Conservation (phyloP, 1,139 yeast genomes). For the Insectozyma bohioensis region DNA sequence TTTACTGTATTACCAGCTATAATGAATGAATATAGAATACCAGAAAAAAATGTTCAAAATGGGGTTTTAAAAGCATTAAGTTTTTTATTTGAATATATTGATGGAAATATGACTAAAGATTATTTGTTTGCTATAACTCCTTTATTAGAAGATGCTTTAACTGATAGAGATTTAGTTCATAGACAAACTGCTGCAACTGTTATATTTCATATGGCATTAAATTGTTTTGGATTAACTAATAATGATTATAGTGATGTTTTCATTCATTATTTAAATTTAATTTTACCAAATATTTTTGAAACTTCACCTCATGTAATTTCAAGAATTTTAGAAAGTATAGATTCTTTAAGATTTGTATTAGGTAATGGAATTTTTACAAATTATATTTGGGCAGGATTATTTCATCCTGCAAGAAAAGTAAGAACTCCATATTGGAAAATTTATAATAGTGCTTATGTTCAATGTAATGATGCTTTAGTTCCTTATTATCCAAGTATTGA, state of each 20-base stretch:
- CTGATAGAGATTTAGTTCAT: conserved; percentile 89
- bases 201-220: conserved; percentile 76
- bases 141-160: conserved; percentile 82
- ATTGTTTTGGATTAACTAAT: conserved; percentile 71
- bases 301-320: conserved; percentile 93
- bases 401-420: conserved; percentile 91
- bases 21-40: conserved; percentile 93
- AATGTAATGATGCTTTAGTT: conserved; percentile 71
- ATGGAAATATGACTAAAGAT: conserved; percentile 70
- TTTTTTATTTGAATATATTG: conserved; percentile 92
- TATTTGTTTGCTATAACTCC: conserved; percentile 83
- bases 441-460: conserved; percentile 75
- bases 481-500: conserved; percentile 75
- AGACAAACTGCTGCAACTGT: conserved; percentile 95
- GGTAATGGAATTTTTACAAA: conserved; percentile 77
- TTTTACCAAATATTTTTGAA: conserved; percentile 85
- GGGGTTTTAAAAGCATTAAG: conserved; percentile 91
- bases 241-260: conserved; percentile 66
- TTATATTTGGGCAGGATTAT: conserved; percentile 84
- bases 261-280: conserved; percentile 68
- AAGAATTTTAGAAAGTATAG: conserved; percentile 79
- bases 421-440: conserved; percentile 83
- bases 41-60: conserved; percentile 91
- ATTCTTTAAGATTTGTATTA: conserved; percentile 66
- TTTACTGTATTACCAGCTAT: conserved; percentile 94